Percentiles rank a stretch among this genome's conserved stretches.
Evolutionary conservation across 2,329 filamentous ascomycete genomes (phyloP).

Genomic region (Venturiaceae sp.): DNA sequence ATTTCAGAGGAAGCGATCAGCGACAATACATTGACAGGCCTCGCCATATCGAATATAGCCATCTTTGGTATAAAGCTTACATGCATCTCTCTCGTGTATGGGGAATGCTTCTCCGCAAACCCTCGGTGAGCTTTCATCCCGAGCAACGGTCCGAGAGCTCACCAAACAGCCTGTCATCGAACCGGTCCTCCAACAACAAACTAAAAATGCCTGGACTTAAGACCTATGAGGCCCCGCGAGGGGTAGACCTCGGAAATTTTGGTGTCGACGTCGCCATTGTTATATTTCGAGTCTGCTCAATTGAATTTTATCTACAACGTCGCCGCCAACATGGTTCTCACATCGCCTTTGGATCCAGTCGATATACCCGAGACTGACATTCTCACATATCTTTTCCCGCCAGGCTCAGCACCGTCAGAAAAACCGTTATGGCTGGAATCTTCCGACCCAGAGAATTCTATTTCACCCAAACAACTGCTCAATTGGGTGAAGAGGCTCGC

Average conservation of each 20-base stretch:
- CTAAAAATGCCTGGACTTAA: neutral
- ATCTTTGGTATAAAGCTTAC: neutral
- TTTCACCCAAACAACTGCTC: constrained; percentile 36
- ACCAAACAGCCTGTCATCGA: too few species aligned
- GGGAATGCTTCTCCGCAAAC: neutral
- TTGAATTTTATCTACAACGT: neutral
- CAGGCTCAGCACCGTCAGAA: constrained; percentile 20
- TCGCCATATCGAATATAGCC: neutral
- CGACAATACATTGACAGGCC: too few species aligned
- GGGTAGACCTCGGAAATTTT: neutral
- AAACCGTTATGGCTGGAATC: constrained; percentile 44
- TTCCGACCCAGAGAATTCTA: constrained; percentile 28
- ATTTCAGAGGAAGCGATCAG: neutral
- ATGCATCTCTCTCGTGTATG: neutral
- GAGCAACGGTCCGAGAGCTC: too few species aligned
- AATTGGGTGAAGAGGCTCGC: constrained; percentile 40
- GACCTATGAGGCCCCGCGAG: neutral
- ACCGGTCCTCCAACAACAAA: neutral
- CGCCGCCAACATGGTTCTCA: constrained; percentile 27
- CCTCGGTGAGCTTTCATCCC: too few species aligned
- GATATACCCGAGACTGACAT: constrained; percentile 36
- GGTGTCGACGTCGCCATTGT: neutral
- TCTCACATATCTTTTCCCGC: constrained; percentile 24
- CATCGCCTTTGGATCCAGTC: constrained; percentile 31
- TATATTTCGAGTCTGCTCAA: neutral